These are phyloP conservation scores for Suhomyces chickasaworum DNA, from an alignment of 1,139 yeast species.

Conservation along the genomic window DNA sequence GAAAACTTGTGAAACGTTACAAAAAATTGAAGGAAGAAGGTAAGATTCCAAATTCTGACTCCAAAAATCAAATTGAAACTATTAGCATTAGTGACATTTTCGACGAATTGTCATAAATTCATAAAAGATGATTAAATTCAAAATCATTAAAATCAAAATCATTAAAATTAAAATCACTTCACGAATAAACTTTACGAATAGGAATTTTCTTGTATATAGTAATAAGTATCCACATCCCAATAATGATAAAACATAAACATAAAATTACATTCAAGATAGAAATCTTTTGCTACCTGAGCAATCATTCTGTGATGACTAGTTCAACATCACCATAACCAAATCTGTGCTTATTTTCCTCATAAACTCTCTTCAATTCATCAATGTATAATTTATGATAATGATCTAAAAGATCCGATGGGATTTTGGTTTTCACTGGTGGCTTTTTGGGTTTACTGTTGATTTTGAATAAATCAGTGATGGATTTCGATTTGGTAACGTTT, in stretches of 20 bases:
- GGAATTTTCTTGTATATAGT: conserved; percentile 1
- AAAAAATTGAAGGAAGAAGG: conserved; percentile 31
- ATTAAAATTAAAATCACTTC: background rate
- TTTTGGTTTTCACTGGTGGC: conserved; percentile 27
- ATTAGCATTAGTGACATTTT: conserved; percentile 11
- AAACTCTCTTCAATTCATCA: conserved; percentile 65
- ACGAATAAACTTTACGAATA: conserved; percentile 1
- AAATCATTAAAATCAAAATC: too few relatives aligned
- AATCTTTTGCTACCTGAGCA: conserved; percentile 6
- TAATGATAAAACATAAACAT: too few relatives aligned
- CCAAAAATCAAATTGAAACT: conserved; percentile 2
- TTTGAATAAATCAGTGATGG: conserved; percentile 30
- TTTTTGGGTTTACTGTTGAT: conserved; percentile 18
- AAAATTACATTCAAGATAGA: too few relatives aligned
- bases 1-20: conserved; percentile 33
- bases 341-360: conserved; percentile 65
- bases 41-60: conserved; percentile 14
- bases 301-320: conserved; percentile 48
- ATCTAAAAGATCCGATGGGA: conserved; percentile 54
- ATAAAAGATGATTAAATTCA: too few relatives aligned
- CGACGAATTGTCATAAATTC: conserved; percentile 9
- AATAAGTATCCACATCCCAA: background rate
- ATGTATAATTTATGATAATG: conserved; percentile 74
- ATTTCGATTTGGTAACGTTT: conserved; percentile 15
- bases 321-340: conserved; percentile 55